phyloP scores from a whole-genome alignment of 352 stramenopile species.

The Blastocystis sp. region DNA sequence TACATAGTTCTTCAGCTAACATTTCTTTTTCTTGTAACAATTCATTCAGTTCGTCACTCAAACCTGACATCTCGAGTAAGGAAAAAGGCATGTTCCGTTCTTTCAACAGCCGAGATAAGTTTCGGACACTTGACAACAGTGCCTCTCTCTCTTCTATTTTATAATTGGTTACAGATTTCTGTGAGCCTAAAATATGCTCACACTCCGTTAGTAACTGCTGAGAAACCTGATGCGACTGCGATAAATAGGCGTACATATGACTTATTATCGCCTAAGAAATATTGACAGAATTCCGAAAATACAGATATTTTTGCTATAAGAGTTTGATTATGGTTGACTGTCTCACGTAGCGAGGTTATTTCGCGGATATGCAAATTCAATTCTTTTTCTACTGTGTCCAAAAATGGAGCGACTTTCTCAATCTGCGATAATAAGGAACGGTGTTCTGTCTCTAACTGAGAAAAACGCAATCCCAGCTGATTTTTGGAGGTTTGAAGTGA shows the following conservation, averaged over 20 bases:
- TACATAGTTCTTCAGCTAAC: neutral
- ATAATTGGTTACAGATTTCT: neutral
- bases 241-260: neutral
- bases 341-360: neutral
- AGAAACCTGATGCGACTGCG: neutral
- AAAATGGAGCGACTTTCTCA: neutral
- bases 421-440: neutral
- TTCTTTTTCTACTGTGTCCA: neutral
- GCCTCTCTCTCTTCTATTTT: neutral
- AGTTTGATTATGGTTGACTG: neutral
- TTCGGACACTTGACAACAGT: neutral
- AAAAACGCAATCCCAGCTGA: neutral
- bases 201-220: neutral
- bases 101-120: neutral
- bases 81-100: neutral
- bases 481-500: neutral
- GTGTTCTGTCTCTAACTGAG: neutral
- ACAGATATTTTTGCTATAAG: neutral
- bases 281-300: neutral
- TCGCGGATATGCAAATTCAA: neutral
- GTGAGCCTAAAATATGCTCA: neutral
- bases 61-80: neutral
- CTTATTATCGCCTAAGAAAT: neutral
- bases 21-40: conserved; percentile 15
- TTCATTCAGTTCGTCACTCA: neutral